Percentiles rank a stretch among this genome's conserved stretches.
phyloP scores from a whole-genome alignment of 768 basidiomycete species.

The Calocera viscosa region DNA sequence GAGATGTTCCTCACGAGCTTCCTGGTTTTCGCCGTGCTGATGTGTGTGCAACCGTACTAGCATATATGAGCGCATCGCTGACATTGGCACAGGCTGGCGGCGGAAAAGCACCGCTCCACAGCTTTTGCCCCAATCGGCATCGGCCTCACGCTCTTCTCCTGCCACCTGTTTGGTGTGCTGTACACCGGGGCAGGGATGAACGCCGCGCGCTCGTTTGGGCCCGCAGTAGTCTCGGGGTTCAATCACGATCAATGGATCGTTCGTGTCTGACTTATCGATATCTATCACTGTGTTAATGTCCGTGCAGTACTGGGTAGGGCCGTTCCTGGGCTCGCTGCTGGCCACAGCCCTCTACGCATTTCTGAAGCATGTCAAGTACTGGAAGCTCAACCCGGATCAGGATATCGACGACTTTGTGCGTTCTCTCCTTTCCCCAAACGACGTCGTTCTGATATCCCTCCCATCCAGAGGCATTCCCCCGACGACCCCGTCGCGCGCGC shows the following conservation, averaged over 20 bases:
- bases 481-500: constrained; percentile 2
- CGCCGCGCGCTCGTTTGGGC: constrained; percentile 56
- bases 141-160: constrained; percentile 50
- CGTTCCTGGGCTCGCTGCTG: constrained; percentile 51
- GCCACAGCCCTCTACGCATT: constrained; percentile 39
- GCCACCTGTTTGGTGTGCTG: constrained; percentile 49
- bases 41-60: constrained; percentile 19
- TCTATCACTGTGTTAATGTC: neutral
- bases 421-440: neutral
- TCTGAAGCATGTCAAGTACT: constrained; percentile 30
- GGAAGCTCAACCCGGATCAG: constrained; percentile 41
- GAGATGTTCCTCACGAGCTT: constrained; percentile 57
- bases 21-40: constrained; percentile 43
- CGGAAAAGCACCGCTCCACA: constrained; percentile 53
- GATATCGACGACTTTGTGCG: constrained; percentile 31
- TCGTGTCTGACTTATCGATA: constrained; percentile 19
- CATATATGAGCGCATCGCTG: neutral
- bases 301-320: constrained; percentile 56
- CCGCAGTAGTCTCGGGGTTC: constrained; percentile 54
- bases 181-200: constrained; percentile 61
- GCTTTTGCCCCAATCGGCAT: constrained; percentile 61
- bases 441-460: neutral
- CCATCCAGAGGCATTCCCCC: neutral
- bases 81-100: constrained; percentile 36
- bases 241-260: constrained; percentile 50